Conservation (phyloP, 2,329 filamentous ascomycete species). For the Nemania abortiva region DNA sequence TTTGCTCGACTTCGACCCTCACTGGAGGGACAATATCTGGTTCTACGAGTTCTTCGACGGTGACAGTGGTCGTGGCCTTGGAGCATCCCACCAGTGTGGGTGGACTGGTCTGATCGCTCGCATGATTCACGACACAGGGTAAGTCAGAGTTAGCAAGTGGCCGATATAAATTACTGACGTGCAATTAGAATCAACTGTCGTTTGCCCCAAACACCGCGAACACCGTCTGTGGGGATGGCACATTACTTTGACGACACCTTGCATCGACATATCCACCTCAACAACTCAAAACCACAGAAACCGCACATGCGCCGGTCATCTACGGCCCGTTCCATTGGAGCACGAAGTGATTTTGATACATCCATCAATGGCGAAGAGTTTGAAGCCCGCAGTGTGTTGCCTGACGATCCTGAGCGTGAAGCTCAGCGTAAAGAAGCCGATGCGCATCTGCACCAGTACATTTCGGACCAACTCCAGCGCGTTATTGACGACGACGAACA, state of each 20-base stretch:
- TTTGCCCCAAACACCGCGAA: conserved; percentile 91
- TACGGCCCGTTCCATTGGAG: conserved; percentile 84
- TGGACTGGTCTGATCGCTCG: conserved; percentile 97
- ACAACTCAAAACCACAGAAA: conserved; percentile 57
- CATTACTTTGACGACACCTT: conserved; percentile 98
- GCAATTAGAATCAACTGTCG: conserved; percentile 80
- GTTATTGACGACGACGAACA: conserved; percentile 70
- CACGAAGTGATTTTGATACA: conserved; percentile 80
- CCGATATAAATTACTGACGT: conserved; percentile 55
- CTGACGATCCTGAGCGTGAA: conserved; percentile 65
- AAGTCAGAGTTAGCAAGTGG: conserved; percentile 56
- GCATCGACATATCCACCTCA: conserved; percentile 62
- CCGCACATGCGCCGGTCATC: conserved; percentile 80
- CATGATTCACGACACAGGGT: conserved; percentile 98
- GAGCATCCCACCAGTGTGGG: conserved; percentile 93
- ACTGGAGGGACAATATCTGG: conserved; percentile 95
- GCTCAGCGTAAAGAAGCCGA: conserved; percentile 68
- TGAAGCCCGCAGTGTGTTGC: conserved; percentile 60
- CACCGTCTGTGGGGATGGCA: conserved; percentile 82
- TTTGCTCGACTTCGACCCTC: conserved; percentile 86
- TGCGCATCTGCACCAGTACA: conserved; percentile 82
- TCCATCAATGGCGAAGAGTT: conserved; percentile 62
- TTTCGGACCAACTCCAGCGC: conserved; percentile 81
- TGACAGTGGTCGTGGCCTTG: conserved; percentile 87
- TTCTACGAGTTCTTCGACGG: conserved; percentile 99